Evolutionary conservation across 2,329 filamentous ascomycete species (phyloP), one percentile per base, ranked within the genome.

Genomic region (Talaromyces sp.): DNA sequence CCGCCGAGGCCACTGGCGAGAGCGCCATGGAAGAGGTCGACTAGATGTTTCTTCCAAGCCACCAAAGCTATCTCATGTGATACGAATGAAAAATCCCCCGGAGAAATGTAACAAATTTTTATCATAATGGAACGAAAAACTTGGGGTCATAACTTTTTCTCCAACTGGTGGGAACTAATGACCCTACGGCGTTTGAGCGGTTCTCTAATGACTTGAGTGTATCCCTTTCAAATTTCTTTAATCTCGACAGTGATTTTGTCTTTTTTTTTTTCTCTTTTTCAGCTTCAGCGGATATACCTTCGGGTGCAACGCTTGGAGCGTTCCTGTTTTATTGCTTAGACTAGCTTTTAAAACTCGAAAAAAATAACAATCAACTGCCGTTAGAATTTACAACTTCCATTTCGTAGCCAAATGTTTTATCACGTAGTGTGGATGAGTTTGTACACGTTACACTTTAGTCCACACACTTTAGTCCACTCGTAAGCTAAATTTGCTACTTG

Each of bases 11-110:
- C 61, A 81, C 88, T 66, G 89, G 88, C 70, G 92, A 96, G 87
- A 95, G 89, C 82, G 88, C 92, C 78, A 99, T 99, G 94, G 94
- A 99, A 88, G 94, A 99, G 87, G 94, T 99, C 77, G 94, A 99
- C 86, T 99, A 96, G 72, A 80, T 61, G 29, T 57, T 12, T 35
- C 14, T 10, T 10, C 48, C 26, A 29, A 17, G 48, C 11, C 43
- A 19, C 7, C n/a, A 46, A 24, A 46, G 56, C 38, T 52, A 56
- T 56, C 56, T 61, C 55, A 61, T 61, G 59, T 61, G 59, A 48
- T 19, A 61, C 56, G 59, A 61, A 58, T 46, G 43, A 46, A 46
- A 46, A 38, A 53, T 35, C 52, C 53, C 43, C 31, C 51, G 43
- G 35, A 21, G 43, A 21, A 21, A 61, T 61, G 59, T 61, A 61